These are phyloP conservation scores for Cryptosporidium parvum DNA, from an alignment of 169 alveolate genomes.

Conservation along the genomic window DNA sequence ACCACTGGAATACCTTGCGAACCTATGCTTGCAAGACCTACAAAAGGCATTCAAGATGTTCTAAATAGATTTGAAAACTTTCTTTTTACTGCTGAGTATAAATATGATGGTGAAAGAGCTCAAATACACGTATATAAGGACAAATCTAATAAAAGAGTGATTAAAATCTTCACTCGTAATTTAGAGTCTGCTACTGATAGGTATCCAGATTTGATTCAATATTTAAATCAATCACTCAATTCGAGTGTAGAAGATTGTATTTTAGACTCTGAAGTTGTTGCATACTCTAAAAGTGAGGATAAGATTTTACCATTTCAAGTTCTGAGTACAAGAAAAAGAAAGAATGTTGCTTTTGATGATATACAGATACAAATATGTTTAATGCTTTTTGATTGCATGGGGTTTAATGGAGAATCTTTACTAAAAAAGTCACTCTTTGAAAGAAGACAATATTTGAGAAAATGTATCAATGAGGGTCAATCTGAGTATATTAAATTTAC, in stretches of 20 bases:
- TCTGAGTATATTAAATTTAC: slow-evolving; percentile 82
- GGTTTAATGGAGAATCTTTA: slow-evolving; percentile 84
- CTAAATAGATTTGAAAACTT: slow-evolving; percentile 89
- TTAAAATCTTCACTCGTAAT: slow-evolving; percentile 92
- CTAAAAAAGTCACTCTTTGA: slow-evolving; percentile 84
- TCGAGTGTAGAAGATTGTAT: slow-evolving; percentile 85
- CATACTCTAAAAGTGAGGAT: slow-evolving; percentile 91
- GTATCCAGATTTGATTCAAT: slow-evolving; percentile 91
- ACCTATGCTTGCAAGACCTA: slow-evolving; percentile 99
- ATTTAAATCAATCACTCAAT: slow-evolving; percentile 77
- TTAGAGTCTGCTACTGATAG: slow-evolving; percentile 93
- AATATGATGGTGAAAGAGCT: slow-evolving; percentile 98
- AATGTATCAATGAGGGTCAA: slow-evolving; percentile 77
- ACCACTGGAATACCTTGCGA: slow-evolving; percentile 97
- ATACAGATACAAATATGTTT: slow-evolving; percentile 88
- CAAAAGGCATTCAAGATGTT: slow-evolving; percentile 89
- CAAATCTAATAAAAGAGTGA: slow-evolving; percentile 72
- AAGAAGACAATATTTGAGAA: slow-evolving; percentile 85
- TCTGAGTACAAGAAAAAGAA: slow-evolving; percentile 94
- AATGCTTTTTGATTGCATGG: slow-evolving; percentile 90
- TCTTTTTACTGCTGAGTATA: slow-evolving; percentile 97
- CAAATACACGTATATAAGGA: slow-evolving; percentile 92
- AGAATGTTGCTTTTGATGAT: slow-evolving; percentile 90
- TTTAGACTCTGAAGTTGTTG: slow-evolving; percentile 97
- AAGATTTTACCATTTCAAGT: slow-evolving; percentile 96